Conservation (phyloP, 2,329 filamentous ascomycete genomes). For the Aphanoascus verrucosus region DNA sequence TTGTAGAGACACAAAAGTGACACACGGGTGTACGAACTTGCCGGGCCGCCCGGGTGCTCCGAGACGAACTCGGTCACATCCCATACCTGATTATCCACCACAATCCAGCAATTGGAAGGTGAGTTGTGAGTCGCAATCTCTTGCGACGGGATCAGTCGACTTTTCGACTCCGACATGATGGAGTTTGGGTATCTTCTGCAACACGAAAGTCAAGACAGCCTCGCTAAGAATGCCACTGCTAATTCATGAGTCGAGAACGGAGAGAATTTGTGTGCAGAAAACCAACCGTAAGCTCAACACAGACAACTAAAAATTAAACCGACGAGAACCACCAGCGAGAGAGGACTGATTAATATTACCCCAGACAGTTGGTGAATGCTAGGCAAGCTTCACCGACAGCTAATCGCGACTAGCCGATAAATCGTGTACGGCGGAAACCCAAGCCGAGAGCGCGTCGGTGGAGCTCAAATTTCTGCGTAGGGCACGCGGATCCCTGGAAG, state of each 20-base stretch:
- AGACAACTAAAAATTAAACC: not conserved
- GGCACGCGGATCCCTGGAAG: no score
- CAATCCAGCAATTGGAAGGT: conserved; percentile 51
- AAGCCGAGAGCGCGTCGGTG: no score
- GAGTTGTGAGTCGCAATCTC: conserved; percentile 40
- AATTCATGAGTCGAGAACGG: no score
- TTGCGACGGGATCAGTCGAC: conserved; percentile 6
- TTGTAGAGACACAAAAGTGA: not conserved
- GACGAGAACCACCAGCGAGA: not conserved
- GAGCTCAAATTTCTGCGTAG: no score
- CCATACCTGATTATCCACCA: conserved; percentile 57
- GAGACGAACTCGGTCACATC: conserved; percentile 56
- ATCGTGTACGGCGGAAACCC: no score
- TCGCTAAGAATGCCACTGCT: no score
- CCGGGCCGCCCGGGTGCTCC: conserved; percentile 52
- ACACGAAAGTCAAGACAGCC: not conserved
- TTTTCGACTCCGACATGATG: conserved; percentile 3
- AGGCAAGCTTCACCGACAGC: not conserved
- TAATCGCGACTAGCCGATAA: no score
- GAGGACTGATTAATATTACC: not conserved
- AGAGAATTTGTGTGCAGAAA: no score
- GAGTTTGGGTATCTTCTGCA: not conserved
- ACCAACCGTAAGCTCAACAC: no score
- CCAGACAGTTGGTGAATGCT: not conserved
- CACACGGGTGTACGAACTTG: conserved; percentile 21